Evolutionary conservation across 2,329 filamentous ascomycete species (phyloP).

Genomic region (Ampelomyces quisqualis): DNA sequence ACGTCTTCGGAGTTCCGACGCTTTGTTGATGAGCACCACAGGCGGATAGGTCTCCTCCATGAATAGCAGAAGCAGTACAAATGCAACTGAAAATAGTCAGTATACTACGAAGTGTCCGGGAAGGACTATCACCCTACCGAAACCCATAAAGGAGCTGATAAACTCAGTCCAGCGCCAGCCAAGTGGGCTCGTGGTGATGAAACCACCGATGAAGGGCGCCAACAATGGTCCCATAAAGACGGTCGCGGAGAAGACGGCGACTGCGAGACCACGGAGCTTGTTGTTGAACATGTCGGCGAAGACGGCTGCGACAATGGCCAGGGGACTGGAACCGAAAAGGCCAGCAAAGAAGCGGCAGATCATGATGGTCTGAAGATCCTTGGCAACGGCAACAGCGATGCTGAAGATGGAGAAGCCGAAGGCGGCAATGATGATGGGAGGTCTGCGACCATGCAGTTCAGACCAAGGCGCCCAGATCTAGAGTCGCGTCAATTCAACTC

Average conservation of each 20-base stretch:
- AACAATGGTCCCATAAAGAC: conserved; percentile 54
- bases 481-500: too few species aligned
- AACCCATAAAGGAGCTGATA: conserved; percentile 59
- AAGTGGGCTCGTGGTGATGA: conserved; percentile 51
- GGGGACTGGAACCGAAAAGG: conserved; percentile 56
- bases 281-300: conserved; percentile 61
- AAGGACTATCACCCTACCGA: too few species aligned
- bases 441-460: conserved; percentile 53
- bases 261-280: conserved; percentile 42
- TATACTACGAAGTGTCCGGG: too few species aligned
- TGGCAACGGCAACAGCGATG: conserved; percentile 52
- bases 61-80: conserved; percentile 54
- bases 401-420: conserved; percentile 56
- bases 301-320: conserved; percentile 55
- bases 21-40: conserved; percentile 59
- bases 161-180: conserved; percentile 60
- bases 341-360: conserved; percentile 57
- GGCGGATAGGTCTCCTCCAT: conserved; percentile 61
- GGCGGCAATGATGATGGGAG: conserved; percentile 51
- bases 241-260: conserved; percentile 54
- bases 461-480: conserved; percentile 53
- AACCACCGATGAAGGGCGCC: conserved; percentile 57
- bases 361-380: conserved; percentile 56
- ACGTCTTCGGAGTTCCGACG: conserved; percentile 54
- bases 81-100: too few species aligned